phyloP scores from a whole-genome alignment of 108 stramenopile species.

The Aureococcus anophagefferens region DNA sequence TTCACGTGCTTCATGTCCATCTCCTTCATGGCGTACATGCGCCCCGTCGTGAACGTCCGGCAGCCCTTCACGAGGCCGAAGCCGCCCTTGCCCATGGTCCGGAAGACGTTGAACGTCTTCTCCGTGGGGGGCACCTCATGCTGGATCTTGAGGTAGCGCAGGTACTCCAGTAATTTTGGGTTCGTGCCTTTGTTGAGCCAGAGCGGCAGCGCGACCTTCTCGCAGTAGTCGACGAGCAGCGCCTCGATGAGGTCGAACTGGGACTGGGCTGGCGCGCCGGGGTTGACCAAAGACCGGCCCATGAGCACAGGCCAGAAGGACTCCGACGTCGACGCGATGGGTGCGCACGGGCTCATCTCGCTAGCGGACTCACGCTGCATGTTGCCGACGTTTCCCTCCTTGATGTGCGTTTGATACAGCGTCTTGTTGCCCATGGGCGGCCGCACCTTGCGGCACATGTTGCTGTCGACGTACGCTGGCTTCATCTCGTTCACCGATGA shows the following conservation, averaged over 20 bases:
- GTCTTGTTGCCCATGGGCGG: too few relatives aligned
- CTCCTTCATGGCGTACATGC: slow-evolving; percentile 44
- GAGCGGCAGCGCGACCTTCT: background rate
- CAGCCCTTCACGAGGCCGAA: slow-evolving; percentile 50
- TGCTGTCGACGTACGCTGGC: too few relatives aligned
- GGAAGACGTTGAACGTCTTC: background rate
- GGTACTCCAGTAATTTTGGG: background rate
- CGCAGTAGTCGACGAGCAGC: background rate
- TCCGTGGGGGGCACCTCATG: background rate
- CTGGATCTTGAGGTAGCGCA: background rate
- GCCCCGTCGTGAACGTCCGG: slow-evolving; percentile 43
- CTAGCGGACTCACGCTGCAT: too few relatives aligned
- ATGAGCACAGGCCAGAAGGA: too few relatives aligned
- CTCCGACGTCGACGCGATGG: too few relatives aligned
- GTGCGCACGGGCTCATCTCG: too few relatives aligned
- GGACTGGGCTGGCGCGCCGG: background rate
- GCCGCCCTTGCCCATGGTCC: slow-evolving; percentile 37
- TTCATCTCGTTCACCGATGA: too few relatives aligned
- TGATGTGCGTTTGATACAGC: too few relatives aligned
- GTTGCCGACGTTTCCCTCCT: too few relatives aligned
- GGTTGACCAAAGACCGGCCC: background rate
- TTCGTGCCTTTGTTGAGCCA: background rate
- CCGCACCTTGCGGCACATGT: too few relatives aligned
- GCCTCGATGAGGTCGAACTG: background rate
- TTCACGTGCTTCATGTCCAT: slow-evolving; percentile 14